Evolutionary conservation across 192 early-diverging fungal species (phyloP), one percentile per base, ranked within the genome.

Genomic region (Coemansia sp.): DNA sequence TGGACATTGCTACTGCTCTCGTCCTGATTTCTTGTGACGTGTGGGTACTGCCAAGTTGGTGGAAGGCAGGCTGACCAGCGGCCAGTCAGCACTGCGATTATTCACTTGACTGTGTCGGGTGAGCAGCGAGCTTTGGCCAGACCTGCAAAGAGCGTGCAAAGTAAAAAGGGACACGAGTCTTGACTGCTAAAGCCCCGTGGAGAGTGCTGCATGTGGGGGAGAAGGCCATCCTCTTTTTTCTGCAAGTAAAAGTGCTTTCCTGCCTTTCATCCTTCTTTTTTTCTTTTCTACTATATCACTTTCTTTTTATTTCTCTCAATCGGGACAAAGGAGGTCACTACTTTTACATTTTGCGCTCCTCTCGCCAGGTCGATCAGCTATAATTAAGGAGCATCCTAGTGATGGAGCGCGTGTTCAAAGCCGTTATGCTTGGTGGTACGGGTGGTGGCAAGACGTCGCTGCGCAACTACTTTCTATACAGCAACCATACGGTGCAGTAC

Each of bases 381-480:
- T 8, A 49, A 11, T 49, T 49, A 49, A 7, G 15, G 37, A 61
- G 20, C 11, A 38, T 8, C 7, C 18, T 2, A 49, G 53, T 2
- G 29, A 56, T 56, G 53, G 74, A 76, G 32, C 62, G 61, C 24
- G 68, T 82, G 39, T 73, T 76, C 52, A 82, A 82, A 56, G 49
- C 68, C 20, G 79, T 82, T 18, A 61, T 82, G 70, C 58, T 82
- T 16, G 79, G 79, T 50, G 74, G 60, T 7, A n/a, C 68, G 2
- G 62, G 50, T 27, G 56, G 64, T 16, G 79, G 79, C 67, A 82
- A 82, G 38, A 82, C 74, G 30, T 76, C 73, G 38, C 63, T 82
- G 68, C 79, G 79, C n/a, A 82, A 65, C 65, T 37, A 64, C 49
- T 76, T 76, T 61, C 58, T 82, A 10, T 58, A 70, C 74, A 69